Evolutionary conservation across 495 filamentous ascomycete genomes (phyloP), one percentile per base, ranked within the genome.

Genomic region (Ascodesmis nigricans): DNA sequence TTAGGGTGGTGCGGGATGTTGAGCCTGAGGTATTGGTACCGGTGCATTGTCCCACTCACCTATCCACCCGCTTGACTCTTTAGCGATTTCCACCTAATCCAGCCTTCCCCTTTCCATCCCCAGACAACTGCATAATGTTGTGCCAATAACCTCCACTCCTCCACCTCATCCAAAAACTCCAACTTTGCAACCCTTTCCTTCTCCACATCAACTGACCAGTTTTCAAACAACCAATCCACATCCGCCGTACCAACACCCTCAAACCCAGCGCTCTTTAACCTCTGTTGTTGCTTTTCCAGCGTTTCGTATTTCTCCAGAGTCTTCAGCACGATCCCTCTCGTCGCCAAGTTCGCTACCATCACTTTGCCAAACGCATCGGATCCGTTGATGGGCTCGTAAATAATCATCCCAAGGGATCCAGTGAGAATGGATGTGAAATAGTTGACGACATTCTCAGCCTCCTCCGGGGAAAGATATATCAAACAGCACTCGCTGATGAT

Each of bases 401-500:
- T 49, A 19, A 91, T 55, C 3, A 91, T 43, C 0, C 66, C 71
- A 0, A 83, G 48, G 4, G 47, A 44, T 13, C 62, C 49, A 33
- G 62, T 56, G 31, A 77, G 58, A 25, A 43, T 55, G 10, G 61
- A 53, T 3, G 66, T 61, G 43, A 91, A 80, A 47, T 68, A 73
- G 15, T 60, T 42, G n/a, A 91, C 57, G 7, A 87, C 69, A 8
- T 55, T 49, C 28, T 58, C 56, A 1, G 79, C 74, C 20, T 67
- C 62, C 0, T 58, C 38, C 0, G 72, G 63, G 1, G 70, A 61
- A 1, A 97, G 65, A 52, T 97, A 97, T 42, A 81, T 73, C 16
- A 97, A 63, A 55, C 87, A 93, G 59, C 84, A 93, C 54, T 97
- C 87, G 0, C 81, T 91, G 7, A 95, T 62, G 23, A 95, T 45